Evolutionary conservation across 306 rosid genomes (phyloP).

Genomic region (Fagus crenata): DNA sequence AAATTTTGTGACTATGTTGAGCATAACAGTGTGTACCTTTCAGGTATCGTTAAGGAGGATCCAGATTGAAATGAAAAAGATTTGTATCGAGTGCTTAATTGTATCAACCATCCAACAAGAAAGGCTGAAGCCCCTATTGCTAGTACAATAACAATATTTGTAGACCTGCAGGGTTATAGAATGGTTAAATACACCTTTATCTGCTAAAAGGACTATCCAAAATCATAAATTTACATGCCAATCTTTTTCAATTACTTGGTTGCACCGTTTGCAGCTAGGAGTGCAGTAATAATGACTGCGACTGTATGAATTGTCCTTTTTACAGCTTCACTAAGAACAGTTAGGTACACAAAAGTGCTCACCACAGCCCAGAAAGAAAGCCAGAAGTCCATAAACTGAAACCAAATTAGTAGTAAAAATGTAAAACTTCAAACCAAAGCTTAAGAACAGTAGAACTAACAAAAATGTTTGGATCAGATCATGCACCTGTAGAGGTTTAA

Average conservation of each 20-base stretch:
- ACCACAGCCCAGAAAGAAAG: slow-evolving; percentile 14
- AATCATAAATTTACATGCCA: too few relatives aligned
- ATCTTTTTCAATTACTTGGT: slow-evolving; percentile 4
- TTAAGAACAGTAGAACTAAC: not conserved
- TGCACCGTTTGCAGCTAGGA: slow-evolving; percentile 12
- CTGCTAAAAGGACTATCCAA: not conserved
- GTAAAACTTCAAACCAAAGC: not conserved
- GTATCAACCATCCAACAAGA: slow-evolving; percentile 16
- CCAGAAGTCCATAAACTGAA: slow-evolving; percentile 30
- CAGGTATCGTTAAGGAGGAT: not conserved
- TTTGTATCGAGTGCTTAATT: not conserved
- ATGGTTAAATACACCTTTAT: not conserved
- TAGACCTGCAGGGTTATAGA: slow-evolving; percentile 4
- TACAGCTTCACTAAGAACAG: not conserved
- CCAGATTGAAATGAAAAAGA: not conserved
- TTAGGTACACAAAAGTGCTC: slow-evolving; percentile 24
- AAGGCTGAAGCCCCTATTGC: slow-evolving; percentile 19
- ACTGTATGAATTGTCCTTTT: slow-evolving; percentile 18
- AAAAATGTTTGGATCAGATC: not conserved
- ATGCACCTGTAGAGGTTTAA: slow-evolving; percentile 5
- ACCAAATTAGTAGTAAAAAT: not conserved
- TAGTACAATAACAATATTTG: slow-evolving; percentile 12
- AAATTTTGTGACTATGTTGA: not conserved
- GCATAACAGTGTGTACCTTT: not conserved
- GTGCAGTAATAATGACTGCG: slow-evolving; percentile 7